Evolutionary conservation across 768 basidiomycete genomes (phyloP).

Genomic region (Infundibulicybe gibba): DNA sequence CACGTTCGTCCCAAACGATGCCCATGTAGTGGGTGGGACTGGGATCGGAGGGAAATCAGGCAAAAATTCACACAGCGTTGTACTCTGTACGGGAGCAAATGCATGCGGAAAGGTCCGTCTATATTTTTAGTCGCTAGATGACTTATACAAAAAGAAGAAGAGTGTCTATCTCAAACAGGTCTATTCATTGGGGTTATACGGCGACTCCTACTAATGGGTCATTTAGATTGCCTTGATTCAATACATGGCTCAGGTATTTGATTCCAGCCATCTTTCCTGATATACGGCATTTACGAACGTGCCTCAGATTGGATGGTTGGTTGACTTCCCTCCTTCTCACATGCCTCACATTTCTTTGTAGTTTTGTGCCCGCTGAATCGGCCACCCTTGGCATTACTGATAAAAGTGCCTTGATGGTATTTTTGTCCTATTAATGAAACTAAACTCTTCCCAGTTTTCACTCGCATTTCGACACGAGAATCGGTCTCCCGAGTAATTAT

Average conservation of each 20-base stretch:
- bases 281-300: no score
- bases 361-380: conserved; percentile 86
- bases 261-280: conserved; percentile 1
- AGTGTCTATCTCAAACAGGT: conserved; percentile 95
- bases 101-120: conserved; percentile 83
- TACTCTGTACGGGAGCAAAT: conserved; percentile 91
- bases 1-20: conserved; percentile 85
- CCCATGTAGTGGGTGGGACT: conserved; percentile 58
- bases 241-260: conserved; percentile 85
- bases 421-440: conserved; percentile 2
- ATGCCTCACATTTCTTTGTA: conserved; percentile 19
- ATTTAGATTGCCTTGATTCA: conserved; percentile 80
- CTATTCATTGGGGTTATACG: conserved; percentile 2
- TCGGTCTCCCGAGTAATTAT: conserved; percentile 92
- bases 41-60: conserved; percentile 36
- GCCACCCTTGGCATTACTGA: conserved; percentile 86
- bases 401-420: conserved; percentile 55
- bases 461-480: conserved; percentile 89
- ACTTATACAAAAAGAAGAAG: conserved; percentile 28
- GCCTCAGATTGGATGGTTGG: conserved; percentile 64
- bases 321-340: conserved; percentile 3
- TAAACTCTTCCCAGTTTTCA: conserved; percentile 65
- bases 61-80: conserved; percentile 49
- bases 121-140: neutral
- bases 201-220: neutral